These are phyloP conservation scores for Cubamyces lactineus DNA, from an alignment of 768 basidiomycete genomes.

Conservation along the genomic window DNA sequence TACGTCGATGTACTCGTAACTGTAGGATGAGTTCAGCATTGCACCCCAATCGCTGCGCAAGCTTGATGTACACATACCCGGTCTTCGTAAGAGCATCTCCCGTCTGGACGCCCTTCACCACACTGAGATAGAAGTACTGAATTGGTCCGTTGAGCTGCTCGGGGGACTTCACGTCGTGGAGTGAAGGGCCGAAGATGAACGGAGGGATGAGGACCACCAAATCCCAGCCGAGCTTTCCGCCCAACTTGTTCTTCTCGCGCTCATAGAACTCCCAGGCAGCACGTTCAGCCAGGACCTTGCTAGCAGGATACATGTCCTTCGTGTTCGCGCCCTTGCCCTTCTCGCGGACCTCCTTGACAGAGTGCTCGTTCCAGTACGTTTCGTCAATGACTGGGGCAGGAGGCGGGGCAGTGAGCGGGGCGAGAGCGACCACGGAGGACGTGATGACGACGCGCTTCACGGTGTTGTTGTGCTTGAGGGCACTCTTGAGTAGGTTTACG, in stretches of 20 bases:
- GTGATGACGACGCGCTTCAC: constrained; percentile 75
- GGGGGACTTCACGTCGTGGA: constrained; percentile 44
- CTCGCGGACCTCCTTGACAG: constrained; percentile 52
- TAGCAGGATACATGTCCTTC: constrained; percentile 54
- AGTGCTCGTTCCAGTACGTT: constrained; percentile 59
- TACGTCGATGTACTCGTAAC: constrained; percentile 45
- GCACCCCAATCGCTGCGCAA: background rate
- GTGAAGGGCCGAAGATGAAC: constrained; percentile 41
- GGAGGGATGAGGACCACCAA: constrained; percentile 41
- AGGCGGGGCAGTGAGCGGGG: constrained; percentile 7
- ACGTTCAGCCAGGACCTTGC: constrained; percentile 65
- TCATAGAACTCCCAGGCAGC: constrained; percentile 25
- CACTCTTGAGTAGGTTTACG: constrained; percentile 58
- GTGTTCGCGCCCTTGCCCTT: constrained; percentile 47
- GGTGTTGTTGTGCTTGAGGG: constrained; percentile 47
- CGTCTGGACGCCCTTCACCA: constrained; percentile 26
- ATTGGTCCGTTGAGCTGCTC: constrained; percentile 20
- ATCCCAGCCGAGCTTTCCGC: constrained; percentile 34
- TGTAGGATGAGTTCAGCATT: background rate
- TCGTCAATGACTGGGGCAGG: constrained; percentile 43
- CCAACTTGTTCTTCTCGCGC: constrained; percentile 22
- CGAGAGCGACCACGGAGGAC: constrained; percentile 59
- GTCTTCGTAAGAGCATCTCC: background rate
- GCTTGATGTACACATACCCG: background rate
- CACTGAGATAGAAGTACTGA: constrained; percentile 44